phyloP scores from a whole-genome alignment of 768 basidiomycete genomes.

The Leccinum rimulosum region DNA sequence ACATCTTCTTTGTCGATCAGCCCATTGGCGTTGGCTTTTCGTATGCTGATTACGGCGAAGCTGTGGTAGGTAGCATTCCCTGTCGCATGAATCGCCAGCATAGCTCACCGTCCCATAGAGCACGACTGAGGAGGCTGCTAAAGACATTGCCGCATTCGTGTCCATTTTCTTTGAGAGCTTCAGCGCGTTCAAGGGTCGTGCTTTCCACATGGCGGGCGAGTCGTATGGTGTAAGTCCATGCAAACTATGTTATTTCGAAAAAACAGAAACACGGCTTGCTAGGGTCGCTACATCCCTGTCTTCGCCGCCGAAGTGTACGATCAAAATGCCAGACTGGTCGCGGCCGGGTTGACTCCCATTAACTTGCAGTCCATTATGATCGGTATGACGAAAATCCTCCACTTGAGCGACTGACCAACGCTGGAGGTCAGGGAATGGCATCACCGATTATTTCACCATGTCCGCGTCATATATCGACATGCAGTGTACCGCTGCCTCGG shows the following conservation, averaged over 20 bases:
- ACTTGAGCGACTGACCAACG: background rate
- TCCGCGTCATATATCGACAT: constrained; percentile 48
- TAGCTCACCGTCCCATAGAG: constrained; percentile 33
- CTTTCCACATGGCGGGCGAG: constrained; percentile 60
- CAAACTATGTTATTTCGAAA: background rate
- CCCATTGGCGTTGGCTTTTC: constrained; percentile 47
- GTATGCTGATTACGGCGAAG: constrained; percentile 42
- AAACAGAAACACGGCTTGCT: background rate
- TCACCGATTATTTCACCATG: constrained; percentile 40
- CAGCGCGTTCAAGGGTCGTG: constrained; percentile 61
- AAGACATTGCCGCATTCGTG: constrained; percentile 69
- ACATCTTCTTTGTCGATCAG: constrained; percentile 46
- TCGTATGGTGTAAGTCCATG: constrained; percentile 45
- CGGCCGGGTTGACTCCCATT: constrained; percentile 47
- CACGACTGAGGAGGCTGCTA: constrained; percentile 64
- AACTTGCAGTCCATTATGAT: constrained; percentile 51
- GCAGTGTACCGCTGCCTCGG: constrained; percentile 51
- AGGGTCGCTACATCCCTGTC: constrained; percentile 54
- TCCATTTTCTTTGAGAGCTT: constrained; percentile 76
- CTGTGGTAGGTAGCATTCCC: constrained; percentile 31
- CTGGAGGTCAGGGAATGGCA: constrained; percentile 40
- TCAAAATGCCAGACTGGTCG: constrained; percentile 40
- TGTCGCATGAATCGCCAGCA: background rate
- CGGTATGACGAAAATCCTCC: constrained; percentile 29
- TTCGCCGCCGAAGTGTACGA: constrained; percentile 50